Conservation (phyloP, 2,329 filamentous ascomycete genomes). For the Aspergillus novoparasiticus region DNA sequence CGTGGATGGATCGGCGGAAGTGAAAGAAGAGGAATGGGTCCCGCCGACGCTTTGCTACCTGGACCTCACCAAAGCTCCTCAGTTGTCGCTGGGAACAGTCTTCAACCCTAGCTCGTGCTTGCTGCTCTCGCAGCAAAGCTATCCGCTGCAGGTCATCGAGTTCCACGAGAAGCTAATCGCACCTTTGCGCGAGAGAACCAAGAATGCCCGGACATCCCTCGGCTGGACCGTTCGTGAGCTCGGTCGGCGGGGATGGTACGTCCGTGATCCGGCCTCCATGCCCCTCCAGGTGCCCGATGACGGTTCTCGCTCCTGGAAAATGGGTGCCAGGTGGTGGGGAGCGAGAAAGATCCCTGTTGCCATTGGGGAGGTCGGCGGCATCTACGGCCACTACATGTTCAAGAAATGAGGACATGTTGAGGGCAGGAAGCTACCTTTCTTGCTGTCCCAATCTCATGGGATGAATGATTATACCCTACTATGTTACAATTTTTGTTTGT, state of each 20-base stretch:
- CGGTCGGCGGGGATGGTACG: slow-evolving; percentile 71
- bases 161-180: slow-evolving; percentile 69
- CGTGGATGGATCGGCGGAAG: slow-evolving; percentile 31
- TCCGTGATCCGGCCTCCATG: slow-evolving; percentile 45
- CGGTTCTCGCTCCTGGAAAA: slow-evolving; percentile 72
- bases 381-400: slow-evolving; percentile 64
- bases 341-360: slow-evolving; percentile 69
- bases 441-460: slow-evolving; percentile 15
- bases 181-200: slow-evolving; percentile 64
- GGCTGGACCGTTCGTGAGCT: slow-evolving; percentile 73
- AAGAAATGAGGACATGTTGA: slow-evolving; percentile 44
- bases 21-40: slow-evolving; percentile 42
- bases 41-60: slow-evolving; percentile 71
- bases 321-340: slow-evolving; percentile 82
- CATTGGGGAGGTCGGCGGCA: slow-evolving; percentile 58
- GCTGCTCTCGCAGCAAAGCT: slow-evolving; percentile 62
- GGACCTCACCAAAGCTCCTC: slow-evolving; percentile 71
- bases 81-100: slow-evolving; percentile 59
- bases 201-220: slow-evolving; percentile 55
- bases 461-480: slow-evolving; percentile 20
- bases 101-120: slow-evolving; percentile 57
- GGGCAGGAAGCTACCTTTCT: slow-evolving; percentile 8
- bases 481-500: slow-evolving; percentile 13
- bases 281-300: slow-evolving; percentile 50
- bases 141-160: slow-evolving; percentile 76